Evolutionary conservation across 495 filamentous ascomycete species (phyloP).

Genomic region (Penicillium ochrochloron): DNA sequence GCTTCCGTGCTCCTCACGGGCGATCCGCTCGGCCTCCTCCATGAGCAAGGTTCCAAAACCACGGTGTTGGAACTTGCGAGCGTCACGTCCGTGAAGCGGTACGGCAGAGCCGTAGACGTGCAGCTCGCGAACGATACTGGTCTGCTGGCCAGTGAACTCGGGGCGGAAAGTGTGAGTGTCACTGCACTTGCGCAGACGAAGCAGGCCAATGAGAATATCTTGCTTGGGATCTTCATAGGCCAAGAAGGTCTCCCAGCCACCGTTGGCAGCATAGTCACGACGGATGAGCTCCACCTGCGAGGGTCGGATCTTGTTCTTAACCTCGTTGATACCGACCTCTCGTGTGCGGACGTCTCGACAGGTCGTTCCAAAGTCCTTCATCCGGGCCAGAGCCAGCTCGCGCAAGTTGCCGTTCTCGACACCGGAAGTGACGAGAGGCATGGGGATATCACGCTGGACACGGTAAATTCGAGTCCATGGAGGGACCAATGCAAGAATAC

Average conservation of each 20-base stretch:
- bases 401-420: conserved; percentile 98
- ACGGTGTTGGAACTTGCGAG: conserved; percentile 97
- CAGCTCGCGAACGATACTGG: conserved; percentile 89
- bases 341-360: conserved; percentile 97
- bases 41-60: conserved; percentile 95
- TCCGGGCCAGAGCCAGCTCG: conserved; percentile 87
- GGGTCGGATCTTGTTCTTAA: conserved; percentile 96
- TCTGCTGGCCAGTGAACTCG: conserved; percentile 83
- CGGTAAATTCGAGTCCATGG: conserved; percentile 99
- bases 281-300: conserved; percentile 97
- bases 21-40: conserved; percentile 97
- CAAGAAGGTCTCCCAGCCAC: conserved; percentile 97
- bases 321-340: conserved; percentile 97
- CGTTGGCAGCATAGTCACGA: conserved; percentile 92
- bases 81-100: conserved; percentile 89
- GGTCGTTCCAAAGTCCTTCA: conserved; percentile 98
- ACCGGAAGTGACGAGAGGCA: conserved; percentile 95
- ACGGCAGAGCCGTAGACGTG: conserved; percentile 97
- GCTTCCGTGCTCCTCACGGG: conserved; percentile 89
- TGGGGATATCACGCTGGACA: conserved; percentile 97
- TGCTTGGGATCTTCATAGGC: conserved; percentile 99
- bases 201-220: conserved; percentile 92
- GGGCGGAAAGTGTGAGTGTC: conserved; percentile 86
- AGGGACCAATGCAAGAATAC: conserved; percentile 91
- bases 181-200: conserved; percentile 89